Conservation (phyloP, 148 eudicot genomes). For the Pharnaceum exiguum region DNA sequence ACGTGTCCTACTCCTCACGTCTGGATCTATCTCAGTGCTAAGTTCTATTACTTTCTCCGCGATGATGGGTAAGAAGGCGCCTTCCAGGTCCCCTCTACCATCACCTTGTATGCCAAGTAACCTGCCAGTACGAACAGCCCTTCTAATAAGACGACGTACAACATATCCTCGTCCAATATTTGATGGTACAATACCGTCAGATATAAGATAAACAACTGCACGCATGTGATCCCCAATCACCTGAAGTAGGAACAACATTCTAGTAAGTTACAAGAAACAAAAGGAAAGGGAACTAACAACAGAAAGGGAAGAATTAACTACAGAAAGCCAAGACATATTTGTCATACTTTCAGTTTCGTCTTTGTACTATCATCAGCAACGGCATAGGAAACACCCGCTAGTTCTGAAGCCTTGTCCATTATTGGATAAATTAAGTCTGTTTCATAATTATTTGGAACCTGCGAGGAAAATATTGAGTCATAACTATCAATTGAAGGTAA, state of each 20-base stretch:
- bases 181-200: slow-evolving; percentile 92
- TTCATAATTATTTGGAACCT: slow-evolving; percentile 96
- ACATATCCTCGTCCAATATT: slow-evolving; percentile 97
- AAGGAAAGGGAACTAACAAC: neutral
- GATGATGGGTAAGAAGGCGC: slow-evolving; percentile 70
- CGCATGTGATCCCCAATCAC: slow-evolving; percentile 96
- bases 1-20: slow-evolving; percentile 44
- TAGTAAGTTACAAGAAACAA: neutral
- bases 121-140: slow-evolving; percentile 86
- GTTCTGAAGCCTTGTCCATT: slow-evolving; percentile 74
- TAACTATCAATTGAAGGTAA: no score
- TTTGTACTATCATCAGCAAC: slow-evolving; percentile 65
- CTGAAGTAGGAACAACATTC: slow-evolving; percentile 29
- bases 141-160: slow-evolving; percentile 85
- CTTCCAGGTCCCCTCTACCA: slow-evolving; percentile 57
- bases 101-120: slow-evolving; percentile 85
- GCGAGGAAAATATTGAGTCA: slow-evolving; percentile 25
- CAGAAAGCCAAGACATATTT: neutral
- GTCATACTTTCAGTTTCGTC: slow-evolving; percentile 75
- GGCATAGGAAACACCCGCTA: slow-evolving; percentile 74
- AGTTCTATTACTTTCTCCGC: slow-evolving; percentile 80
- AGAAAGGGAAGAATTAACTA: no score
- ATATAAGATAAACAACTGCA: slow-evolving; percentile 83
- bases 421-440: slow-evolving; percentile 91
- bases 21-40: slow-evolving; percentile 70